phyloP scores from a whole-genome alignment of 2,329 filamentous ascomycete species.

The Colletotrichum echinochloae region DNA sequence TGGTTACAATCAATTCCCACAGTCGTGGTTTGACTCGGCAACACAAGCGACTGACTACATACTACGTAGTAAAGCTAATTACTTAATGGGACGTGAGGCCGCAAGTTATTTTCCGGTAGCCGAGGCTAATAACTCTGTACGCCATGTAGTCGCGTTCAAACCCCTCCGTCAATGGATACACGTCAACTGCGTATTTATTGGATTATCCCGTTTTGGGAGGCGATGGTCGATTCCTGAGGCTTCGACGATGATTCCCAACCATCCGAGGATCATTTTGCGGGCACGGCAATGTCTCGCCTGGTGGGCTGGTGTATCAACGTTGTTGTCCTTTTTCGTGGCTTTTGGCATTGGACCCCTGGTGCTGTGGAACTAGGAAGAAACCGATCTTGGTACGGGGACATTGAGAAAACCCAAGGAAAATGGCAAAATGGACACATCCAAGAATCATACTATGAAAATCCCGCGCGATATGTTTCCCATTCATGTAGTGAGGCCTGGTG shows the following conservation, averaged over 20 bases:
- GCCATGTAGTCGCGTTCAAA: background rate
- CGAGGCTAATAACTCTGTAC: background rate
- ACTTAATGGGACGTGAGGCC: background rate
- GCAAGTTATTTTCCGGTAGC: background rate
- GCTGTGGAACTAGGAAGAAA: background rate
- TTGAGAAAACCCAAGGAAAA: background rate
- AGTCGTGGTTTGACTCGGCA: conserved; percentile 16
- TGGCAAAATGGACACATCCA: too few relatives aligned
- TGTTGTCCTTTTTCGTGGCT: background rate
- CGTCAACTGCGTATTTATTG: background rate
- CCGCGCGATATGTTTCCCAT: background rate
- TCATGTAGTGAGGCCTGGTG: conserved; percentile 2
- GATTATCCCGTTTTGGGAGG: too few relatives aligned
- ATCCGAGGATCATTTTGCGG: too few relatives aligned
- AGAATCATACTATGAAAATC: background rate
- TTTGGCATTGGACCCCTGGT: too few relatives aligned
- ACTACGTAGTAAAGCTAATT: too few relatives aligned
- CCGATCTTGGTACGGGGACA: too few relatives aligned
- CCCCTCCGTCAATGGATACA: background rate
- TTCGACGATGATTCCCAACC: too few relatives aligned
- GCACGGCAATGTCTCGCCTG: too few relatives aligned
- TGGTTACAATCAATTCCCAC: conserved; percentile 20
- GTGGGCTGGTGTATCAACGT: background rate
- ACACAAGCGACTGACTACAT: conserved; percentile 25
- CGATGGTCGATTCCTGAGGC: background rate